A percentile compares a stretch with the other conserved stretches of the same genome.
Evolutionary conservation across 805 yeast species (phyloP).

Genomic region (Yamadazyma ubonensis): DNA sequence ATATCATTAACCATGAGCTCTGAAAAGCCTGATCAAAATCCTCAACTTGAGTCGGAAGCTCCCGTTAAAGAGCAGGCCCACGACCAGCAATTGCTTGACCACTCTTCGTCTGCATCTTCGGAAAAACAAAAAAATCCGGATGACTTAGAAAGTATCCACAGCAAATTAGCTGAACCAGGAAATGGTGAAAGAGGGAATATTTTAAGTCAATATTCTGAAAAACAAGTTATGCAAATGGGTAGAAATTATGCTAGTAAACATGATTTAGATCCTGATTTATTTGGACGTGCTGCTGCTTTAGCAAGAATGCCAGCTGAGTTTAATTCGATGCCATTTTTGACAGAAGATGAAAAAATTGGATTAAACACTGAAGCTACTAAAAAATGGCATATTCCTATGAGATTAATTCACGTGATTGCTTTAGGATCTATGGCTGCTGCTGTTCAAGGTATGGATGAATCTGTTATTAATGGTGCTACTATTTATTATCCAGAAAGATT

Average conservation of each 20-base stretch:
- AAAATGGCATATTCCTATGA: constrained; percentile 46
- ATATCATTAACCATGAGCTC: neutral
- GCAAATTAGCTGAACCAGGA: constrained; percentile 21
- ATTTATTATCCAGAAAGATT: constrained; percentile 55
- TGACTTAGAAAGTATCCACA: constrained; percentile 20
- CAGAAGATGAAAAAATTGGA: constrained; percentile 45
- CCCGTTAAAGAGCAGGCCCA: neutral
- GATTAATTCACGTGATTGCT: constrained; percentile 52
- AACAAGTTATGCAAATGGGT: constrained; percentile 69
- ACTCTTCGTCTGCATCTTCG: constrained; percentile 11
- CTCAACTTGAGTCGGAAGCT: neutral
- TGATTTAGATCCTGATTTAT: constrained; percentile 55
- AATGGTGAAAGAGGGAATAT: constrained; percentile 41
- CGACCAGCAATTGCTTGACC: constrained; percentile 2
- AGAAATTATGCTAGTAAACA: constrained; percentile 60
- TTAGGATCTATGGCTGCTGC: constrained; percentile 68
- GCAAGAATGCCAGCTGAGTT: constrained; percentile 58
- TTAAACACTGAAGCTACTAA: constrained; percentile 48
- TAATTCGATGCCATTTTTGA: constrained; percentile 53
- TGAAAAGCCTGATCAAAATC: neutral
- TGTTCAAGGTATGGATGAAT: constrained; percentile 76
- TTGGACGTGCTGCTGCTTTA: constrained; percentile 58
- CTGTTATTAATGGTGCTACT: constrained; percentile 68
- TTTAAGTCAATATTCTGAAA: constrained; percentile 55
- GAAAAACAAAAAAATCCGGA: constrained; percentile 14